Base-by-base conservation (phyloP, 768 basidiomycete species). In the Hortiboletus campestris region DNA sequence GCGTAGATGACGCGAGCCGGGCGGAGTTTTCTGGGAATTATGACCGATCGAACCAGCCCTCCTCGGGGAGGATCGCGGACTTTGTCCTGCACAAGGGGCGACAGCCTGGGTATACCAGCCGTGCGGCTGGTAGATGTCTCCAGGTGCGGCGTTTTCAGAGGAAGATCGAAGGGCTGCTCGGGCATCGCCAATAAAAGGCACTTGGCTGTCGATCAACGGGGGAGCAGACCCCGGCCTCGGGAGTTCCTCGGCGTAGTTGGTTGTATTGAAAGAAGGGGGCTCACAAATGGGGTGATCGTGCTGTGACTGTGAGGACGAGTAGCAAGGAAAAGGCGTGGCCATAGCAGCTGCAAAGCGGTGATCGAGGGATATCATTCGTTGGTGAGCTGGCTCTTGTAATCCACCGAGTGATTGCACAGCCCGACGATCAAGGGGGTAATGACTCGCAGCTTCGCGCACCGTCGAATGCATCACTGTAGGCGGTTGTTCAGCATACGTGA, bases 31-130 rank as follows among this genome's bases (percentile, higher is more conserved):
- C 56, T 65, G 64, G 2, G 68, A 56, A 58, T 60, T 69, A 55
- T 67, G 66, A 12, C 66, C 67, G 66, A 67, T 67, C 66, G 66
- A 67, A 28, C 64, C 66, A 56, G 67, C 67, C 67, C 66, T 67
- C 58, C 60, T 67, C 38, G 55, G 66, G 66, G 59, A 69, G 64
- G 66, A 69, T 64, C 66, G 66, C 66, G 66, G 66, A 67, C 66
- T 67, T 68, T 53, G 67, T 11, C 63, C 51, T 55, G 61, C n/a
- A 57, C 49, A 41, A 53, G 59, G 49, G n/a, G 31, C 12, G 49
- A 54, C 57, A 25, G 42, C 14, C 28, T 64, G 66, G 34, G 59
- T 46, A 57, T 66, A 61, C 61, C 67, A 67, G 42, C 41, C 32
- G 44, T 66, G 64, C 39, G 32, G 53, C 41, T 58, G 62, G 39